Evolutionary conservation across 1,139 yeast genomes (phyloP), one percentile per base, ranked within the genome.

Genomic region (Sugiyamaella pinicola): DNA sequence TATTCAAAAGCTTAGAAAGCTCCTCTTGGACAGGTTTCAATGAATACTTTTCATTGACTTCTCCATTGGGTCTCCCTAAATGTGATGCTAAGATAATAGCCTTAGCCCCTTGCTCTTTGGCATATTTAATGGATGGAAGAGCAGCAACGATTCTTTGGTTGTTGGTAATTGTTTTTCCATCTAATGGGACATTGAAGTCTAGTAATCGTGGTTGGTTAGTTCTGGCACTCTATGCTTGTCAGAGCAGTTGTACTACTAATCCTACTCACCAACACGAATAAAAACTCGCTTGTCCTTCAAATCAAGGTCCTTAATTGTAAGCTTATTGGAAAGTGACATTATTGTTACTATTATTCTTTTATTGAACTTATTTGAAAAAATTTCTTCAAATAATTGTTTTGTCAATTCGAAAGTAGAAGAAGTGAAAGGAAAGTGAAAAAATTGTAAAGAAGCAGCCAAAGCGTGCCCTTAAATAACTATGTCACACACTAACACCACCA

Each of bases 141-240:
- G 98, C 98, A 72, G 97, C 98, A 65, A 89, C 97, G 72, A 91
- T 93, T 78, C 98, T 85, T 79, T 91, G 97, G 79, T 91, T 91
- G 84, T 93, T 91, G 80, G 98, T 93, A 81, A 91, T 93, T 71
- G 85, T 89, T 69, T 81, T 83, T 63, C 96, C 98, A 71, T 91
- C 96, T 66, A 91, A 83, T 69, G 98, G 98, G 63, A 93, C 98
- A 77, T 93, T 91, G 84, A 91, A 91, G 77, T 91, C 78, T 61
- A 37, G 34, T 6, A n/a, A n/a, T 12, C 4, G 28, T 24, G 12
- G 13, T 8, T 29, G 34, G 34, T 29, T 29, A 29, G 5, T 8
- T 29, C 34, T 12, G 9, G 13, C 29, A n/a, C 22, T 13, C 21
- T 26, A 26, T 29, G 4, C 13, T 29, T 29, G 12, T 29, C 5